These are phyloP conservation scores for Botrytis cinerea DNA, from an alignment of 2,329 filamentous ascomycete species.

Conservation along the genomic window DNA sequence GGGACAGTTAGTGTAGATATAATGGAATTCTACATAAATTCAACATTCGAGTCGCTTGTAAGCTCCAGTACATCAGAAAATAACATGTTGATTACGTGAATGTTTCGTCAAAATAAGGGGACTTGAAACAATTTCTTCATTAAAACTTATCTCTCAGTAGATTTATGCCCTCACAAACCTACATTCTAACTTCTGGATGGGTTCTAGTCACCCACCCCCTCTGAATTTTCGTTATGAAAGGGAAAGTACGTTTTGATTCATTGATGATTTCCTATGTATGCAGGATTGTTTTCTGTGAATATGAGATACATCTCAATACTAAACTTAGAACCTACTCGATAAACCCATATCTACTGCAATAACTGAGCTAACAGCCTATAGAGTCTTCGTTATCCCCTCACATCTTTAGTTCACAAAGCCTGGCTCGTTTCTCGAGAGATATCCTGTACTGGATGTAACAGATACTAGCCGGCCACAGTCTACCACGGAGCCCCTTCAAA, in stretches of 20 bases:
- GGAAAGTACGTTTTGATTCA: not conserved
- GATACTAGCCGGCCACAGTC: not conserved
- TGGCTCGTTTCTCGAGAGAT: not conserved
- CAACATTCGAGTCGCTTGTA: not conserved
- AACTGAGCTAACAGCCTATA: not conserved
- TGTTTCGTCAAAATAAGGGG: not conserved
- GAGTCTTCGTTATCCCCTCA: fast-evolving
- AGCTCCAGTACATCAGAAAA: not conserved
- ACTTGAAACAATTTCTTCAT: not conserved
- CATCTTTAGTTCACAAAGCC: not conserved
- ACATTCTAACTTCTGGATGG: not conserved
- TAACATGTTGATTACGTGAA: not conserved
- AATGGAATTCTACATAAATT: not conserved
- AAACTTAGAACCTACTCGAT: not conserved
- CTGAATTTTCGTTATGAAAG: not conserved
- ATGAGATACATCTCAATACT: not conserved
- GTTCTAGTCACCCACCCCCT: not conserved
- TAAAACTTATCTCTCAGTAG: not conserved
- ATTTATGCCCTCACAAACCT: not conserved
- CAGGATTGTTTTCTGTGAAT: not conserved
- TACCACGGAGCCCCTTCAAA: not conserved
- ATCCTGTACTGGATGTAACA: not conserved
- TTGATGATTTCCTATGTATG: not conserved
- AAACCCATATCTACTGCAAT: not conserved
- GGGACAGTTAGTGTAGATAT: not conserved